A percentile compares a stretch with the other conserved stretches of the same genome.
Evolutionary conservation across 768 basidiomycete genomes (phyloP).

Genomic region (Rhizopogon sp.): DNA sequence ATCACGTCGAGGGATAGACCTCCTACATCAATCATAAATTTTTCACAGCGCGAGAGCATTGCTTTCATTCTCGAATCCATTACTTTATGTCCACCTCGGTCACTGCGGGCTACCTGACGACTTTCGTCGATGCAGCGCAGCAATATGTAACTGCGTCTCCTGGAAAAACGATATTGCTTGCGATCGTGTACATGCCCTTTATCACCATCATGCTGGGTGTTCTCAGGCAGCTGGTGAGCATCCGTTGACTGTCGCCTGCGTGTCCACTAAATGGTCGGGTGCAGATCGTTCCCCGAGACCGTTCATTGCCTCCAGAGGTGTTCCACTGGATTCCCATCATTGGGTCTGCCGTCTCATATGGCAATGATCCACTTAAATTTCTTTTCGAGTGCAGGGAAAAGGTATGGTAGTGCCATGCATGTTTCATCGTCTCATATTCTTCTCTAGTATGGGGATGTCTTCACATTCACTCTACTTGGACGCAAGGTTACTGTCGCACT

Average conservation of each 20-base stretch:
- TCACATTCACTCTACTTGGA: constrained; percentile 90
- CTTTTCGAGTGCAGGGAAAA: constrained; percentile 75
- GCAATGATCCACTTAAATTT: constrained; percentile 90
- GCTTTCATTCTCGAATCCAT: neutral
- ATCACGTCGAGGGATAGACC: constrained; percentile 1
- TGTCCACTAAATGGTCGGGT: neutral
- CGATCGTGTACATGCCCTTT: constrained; percentile 62
- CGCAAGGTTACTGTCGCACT: constrained; percentile 88
- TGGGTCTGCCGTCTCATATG: constrained; percentile 86
- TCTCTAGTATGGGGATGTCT: constrained; percentile 88
- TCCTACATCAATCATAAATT: neutral
- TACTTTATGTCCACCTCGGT: constrained; percentile 20
- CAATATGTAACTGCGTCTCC: constrained; percentile 18
- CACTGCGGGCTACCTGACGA: constrained; percentile 20
- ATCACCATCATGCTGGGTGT: constrained; percentile 69
- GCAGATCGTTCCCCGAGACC: constrained; percentile 64
- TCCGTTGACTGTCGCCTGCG: neutral
- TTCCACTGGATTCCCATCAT: constrained; percentile 91
- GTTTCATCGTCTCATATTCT: neutral
- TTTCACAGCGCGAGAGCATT: neutral
- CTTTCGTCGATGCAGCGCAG: constrained; percentile 11
- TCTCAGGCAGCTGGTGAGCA: constrained; percentile 69
- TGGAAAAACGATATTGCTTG: constrained; percentile 28
- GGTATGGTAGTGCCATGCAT: constrained; percentile 34
- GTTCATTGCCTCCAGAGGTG: constrained; percentile 81